Conservation (phyloP, 2,329 filamentous ascomycete species). For the Fusarium verrucosum region DNA sequence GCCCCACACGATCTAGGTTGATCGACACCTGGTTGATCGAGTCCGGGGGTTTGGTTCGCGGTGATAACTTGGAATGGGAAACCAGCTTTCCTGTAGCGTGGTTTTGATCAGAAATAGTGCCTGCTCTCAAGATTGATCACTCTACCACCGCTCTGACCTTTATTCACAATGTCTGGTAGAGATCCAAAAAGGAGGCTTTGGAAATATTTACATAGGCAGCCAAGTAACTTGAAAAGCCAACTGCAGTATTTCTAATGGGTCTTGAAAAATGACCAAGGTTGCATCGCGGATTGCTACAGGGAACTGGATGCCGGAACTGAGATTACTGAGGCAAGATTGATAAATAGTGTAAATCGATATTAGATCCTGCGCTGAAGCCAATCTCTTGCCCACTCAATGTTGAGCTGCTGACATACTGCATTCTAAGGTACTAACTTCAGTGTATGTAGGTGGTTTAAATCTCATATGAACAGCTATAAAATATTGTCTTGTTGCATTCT, state of each 20-base stretch:
- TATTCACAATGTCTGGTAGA: neutral
- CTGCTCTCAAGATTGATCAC: neutral
- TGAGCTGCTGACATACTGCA: neutral
- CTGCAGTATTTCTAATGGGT: neutral
- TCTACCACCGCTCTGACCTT: neutral
- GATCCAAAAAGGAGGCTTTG: neutral
- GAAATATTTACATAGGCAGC: too few species aligned
- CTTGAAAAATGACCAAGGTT: neutral
- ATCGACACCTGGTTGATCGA: constrained; percentile 4
- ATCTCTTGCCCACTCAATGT: neutral
- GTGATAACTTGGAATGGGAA: neutral
- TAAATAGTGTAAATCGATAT: neutral
- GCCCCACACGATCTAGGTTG: constrained; percentile 2
- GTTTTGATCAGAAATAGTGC: neutral
- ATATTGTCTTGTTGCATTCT: too few species aligned
- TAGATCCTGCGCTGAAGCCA: neutral
- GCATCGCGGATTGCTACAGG: neutral
- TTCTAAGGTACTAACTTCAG: too few species aligned
- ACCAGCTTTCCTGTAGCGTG: constrained; percentile 2
- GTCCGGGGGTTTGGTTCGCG: neutral
- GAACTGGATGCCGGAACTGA: neutral
- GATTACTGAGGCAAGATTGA: constrained; percentile 1
- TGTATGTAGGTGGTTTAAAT: too few species aligned
- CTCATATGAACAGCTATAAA: too few species aligned
- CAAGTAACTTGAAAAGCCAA: neutral